Base-by-base conservation (phyloP, 1,139 yeast genomes). In the Diutina rugosa region DNA sequence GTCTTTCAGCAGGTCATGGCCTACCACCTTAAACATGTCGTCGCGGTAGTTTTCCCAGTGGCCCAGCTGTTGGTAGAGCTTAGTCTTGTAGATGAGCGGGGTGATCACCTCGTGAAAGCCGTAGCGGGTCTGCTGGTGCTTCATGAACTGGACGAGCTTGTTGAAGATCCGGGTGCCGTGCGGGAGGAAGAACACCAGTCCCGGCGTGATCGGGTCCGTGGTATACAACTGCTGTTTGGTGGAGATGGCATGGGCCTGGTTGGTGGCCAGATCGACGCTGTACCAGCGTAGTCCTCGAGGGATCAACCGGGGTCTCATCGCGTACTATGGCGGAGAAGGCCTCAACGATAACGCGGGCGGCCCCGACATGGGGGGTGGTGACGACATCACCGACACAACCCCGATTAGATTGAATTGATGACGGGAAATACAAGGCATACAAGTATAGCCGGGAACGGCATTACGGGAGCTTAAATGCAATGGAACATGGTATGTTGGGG, bases 31-130 rank as follows among this genome's bases (percentile, higher is more conserved):
- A 66, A 91, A 93, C 99, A 93, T 93, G 69, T 93, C 97, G 51
- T 89, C 95, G 63, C 88, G 82, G 68, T 93, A 93, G 67, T 93
- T 93, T 29, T 85, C 89, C 97, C 97, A 93, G 70, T 93, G 99
- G 0, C 99, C 99, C 8, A 96, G 88, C 54, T 80, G 82, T 68
- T 90, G 87, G 97, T 97, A 93, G 32, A 93, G 73, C 57, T 85
- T 80, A 59, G 85, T 85, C 64, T 88, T 89, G 72, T 86, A 95
- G 46, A 93, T 88, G 64, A 93, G 77, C 1, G 99, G 99, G 0
- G 98, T 90, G 47, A 93, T 82, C 12, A 93, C 98, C 68, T 93
- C 99, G 59, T 88, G 85, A 65, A 90, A 95, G 0, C 96, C 97
- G 63, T 87, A 88, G 61, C 81, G 81, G 51, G 82, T 78, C 64